Evolutionary conservation across 768 basidiomycete species (phyloP), one percentile per base, ranked within the genome.

Genomic region (Candolleomyces eurysporus): DNA sequence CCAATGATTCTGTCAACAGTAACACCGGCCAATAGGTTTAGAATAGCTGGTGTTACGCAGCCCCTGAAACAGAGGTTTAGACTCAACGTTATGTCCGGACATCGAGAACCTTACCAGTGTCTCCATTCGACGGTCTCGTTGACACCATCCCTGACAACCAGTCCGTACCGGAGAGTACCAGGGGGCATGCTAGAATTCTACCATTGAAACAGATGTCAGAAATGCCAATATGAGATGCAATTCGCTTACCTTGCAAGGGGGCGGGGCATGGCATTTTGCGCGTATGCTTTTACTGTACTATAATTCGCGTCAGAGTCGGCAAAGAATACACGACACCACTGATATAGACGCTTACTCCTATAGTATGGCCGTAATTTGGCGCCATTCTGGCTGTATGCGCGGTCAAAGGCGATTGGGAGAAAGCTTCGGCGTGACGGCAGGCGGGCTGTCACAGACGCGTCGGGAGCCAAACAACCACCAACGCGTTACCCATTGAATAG

Each of bases 251-350:
- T 79, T 80, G 72, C 90, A 92, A 4, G 85, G 83, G 3, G 76
- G 65, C 4, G 83, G 80, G 0, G 86, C 88, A 72, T 86, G 84
- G 68, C 90, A 92, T 63, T 84, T 86, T 1, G 88, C 87, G 55
- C 84, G 80, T 2, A 82, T 77, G 62, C 85, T 90, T 75, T 83
- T 89, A 73, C 85, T 88, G 63, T 92, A 92, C 91, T 92, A 65
- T 19, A 13, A 40, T 49, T 43, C 36, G 11, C 36, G 36, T 36
- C 36, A 36, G 11, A 36, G 1, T 36, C 8, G 11, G 48, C 7
- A 10, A 17, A 14, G 17, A 14, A 10, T 7, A 17, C 8, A 22
- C 42, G 40, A 26, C 10, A n/a, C 11, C 31, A 30, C 51, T 10
- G 32, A 17, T 46, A 49, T 21, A 6, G 7, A 39, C 5, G 22